Conservation (phyloP, 2,329 filamentous ascomycete genomes). For the Ophiostoma pallidulum region DNA sequence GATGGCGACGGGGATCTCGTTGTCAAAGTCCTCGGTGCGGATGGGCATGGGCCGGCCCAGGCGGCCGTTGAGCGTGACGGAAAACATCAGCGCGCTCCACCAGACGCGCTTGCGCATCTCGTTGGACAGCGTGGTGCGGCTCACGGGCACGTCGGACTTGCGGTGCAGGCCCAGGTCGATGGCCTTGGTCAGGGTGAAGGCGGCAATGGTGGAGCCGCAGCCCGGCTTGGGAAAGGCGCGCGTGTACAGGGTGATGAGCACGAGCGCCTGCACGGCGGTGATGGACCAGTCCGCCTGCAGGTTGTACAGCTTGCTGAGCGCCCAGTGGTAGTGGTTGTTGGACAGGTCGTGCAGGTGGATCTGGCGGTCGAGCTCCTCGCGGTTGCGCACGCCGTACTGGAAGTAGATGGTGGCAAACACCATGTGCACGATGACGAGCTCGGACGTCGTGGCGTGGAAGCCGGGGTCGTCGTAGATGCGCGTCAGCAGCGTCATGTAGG, state of each 20-base stretch:
- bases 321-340: slow-evolving; percentile 71
- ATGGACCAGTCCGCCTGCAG: slow-evolving; percentile 53
- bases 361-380: slow-evolving; percentile 43
- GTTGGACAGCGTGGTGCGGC: slow-evolving; percentile 50
- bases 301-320: slow-evolving; percentile 58
- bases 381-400: slow-evolving; percentile 65
- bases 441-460: slow-evolving; percentile 52
- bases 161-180: slow-evolving; percentile 69
- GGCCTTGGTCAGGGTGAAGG: slow-evolving; percentile 56
- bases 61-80: slow-evolving; percentile 62
- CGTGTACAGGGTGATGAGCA: slow-evolving; percentile 62
- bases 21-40: slow-evolving; percentile 64
- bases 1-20: slow-evolving; percentile 63
- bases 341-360: slow-evolving; percentile 52
- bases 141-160: slow-evolving; percentile 44
- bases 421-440: slow-evolving; percentile 67
- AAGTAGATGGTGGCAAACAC: slow-evolving; percentile 70
- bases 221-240: slow-evolving; percentile 73
- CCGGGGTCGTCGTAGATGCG: slow-evolving; percentile 60
- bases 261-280: slow-evolving; percentile 61
- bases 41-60: slow-evolving; percentile 71
- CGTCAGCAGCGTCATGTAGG: slow-evolving; percentile 56
- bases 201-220: slow-evolving; percentile 59
- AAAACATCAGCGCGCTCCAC: slow-evolving; percentile 60
- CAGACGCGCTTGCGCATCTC: slow-evolving; percentile 72